phyloP scores from a whole-genome alignment of 2,329 filamentous ascomycete genomes.

The Scytalidium sp. region DNA sequence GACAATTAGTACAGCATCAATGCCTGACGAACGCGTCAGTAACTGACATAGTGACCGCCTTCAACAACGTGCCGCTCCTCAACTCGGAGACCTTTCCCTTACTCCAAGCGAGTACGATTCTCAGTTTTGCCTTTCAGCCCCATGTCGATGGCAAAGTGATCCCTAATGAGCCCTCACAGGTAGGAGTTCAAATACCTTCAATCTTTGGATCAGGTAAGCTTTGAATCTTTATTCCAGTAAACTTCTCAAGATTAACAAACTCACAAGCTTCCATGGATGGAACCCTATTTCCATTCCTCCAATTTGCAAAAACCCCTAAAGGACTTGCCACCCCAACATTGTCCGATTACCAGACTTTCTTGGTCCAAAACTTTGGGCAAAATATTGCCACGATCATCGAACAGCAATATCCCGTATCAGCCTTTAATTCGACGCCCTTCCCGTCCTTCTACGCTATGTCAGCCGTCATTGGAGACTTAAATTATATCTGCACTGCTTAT shows the following conservation, averaged over 20 bases:
- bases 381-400: slow-evolving; percentile 18
- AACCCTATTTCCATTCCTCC: slow-evolving; percentile 21
- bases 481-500: not conserved
- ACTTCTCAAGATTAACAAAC: not conserved
- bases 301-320: slow-evolving; percentile 10
- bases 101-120: slow-evolving; percentile 13
- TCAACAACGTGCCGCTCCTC: slow-evolving; percentile 7
- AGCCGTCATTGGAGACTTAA: not conserved
- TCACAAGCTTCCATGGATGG: slow-evolving; percentile 17
- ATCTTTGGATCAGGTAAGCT: slow-evolving; percentile 19
- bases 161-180: slow-evolving; percentile 18
- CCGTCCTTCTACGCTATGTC: not conserved
- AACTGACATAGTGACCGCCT: slow-evolving; percentile 8
- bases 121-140: slow-evolving; percentile 11
- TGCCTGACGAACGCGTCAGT: slow-evolving; percentile 15
- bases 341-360: slow-evolving; percentile 23
- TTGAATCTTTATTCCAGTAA: not conserved
- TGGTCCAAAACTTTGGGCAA: slow-evolving; percentile 23
- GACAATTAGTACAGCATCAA: slow-evolving; percentile 6
- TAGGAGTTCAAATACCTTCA: slow-evolving; percentile 24
- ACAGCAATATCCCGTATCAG: slow-evolving; percentile 17
- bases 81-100: slow-evolving; percentile 5
- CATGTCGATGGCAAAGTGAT: slow-evolving; percentile 25
- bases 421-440: not conserved
- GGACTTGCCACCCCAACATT: slow-evolving; percentile 10